These are phyloP conservation scores for Aspergillus biplanus DNA, from an alignment of 495 filamentous ascomycete species.

Conservation along the genomic window DNA sequence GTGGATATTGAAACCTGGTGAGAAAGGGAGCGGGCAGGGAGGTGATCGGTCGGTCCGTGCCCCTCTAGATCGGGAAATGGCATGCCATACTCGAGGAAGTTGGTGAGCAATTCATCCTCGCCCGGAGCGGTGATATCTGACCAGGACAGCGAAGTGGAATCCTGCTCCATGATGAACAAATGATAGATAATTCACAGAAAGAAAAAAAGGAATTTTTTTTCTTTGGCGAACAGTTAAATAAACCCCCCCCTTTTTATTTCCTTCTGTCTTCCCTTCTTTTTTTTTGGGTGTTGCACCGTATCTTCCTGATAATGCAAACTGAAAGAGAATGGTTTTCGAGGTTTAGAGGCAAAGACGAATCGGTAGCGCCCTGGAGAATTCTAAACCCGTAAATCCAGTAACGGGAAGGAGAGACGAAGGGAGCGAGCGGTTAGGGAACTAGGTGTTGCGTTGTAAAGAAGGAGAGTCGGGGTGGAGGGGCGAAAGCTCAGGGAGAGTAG, in stretches of 20 bases:
- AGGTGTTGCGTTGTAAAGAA: background rate
- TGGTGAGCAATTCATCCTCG: conserved; percentile 55
- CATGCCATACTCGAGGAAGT: conserved; percentile 57
- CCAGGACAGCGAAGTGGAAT: conserved; percentile 43
- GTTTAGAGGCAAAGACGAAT: background rate
- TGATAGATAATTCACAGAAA: conserved; percentile 2
- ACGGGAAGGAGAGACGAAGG: background rate
- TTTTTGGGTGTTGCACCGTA: background rate
- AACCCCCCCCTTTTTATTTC: background rate
- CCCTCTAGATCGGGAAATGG: conserved; percentile 52
- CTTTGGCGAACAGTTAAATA: background rate
- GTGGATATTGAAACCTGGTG: conserved; percentile 38
- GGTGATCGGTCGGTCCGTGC: conserved; percentile 41
- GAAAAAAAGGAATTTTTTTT: background rate
- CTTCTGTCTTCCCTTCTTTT: background rate
- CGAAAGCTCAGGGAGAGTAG: conserved; percentile 10
- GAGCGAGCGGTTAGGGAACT: conserved; percentile 1
- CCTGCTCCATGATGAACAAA: conserved; percentile 42
- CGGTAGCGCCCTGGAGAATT: background rate
- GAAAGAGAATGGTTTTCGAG: background rate
- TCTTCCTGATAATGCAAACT: background rate
- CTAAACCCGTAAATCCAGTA: background rate
- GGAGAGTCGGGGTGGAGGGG: background rate
- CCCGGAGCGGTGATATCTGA: conserved; percentile 39
- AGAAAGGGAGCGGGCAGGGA: conserved; percentile 37